Evolutionary conservation across 306 rosid genomes (phyloP).

Genomic region (Vigna nakashimae): DNA sequence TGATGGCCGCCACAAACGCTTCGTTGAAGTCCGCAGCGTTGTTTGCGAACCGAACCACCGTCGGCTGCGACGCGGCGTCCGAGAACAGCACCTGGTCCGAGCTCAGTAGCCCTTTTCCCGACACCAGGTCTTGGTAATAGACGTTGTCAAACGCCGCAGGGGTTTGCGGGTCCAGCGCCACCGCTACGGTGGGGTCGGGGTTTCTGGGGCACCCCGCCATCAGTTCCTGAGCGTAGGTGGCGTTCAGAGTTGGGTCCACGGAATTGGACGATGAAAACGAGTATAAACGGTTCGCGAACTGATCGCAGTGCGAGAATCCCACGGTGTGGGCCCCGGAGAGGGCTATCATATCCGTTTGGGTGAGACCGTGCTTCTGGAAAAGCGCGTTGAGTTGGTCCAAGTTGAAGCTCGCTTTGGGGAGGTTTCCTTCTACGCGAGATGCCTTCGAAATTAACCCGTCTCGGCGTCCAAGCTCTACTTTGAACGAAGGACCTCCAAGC

Average conservation of each 20-base stretch:
- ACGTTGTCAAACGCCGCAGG: slow-evolving; percentile 62
- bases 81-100: slow-evolving; percentile 72
- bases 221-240: slow-evolving; percentile 55
- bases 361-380: slow-evolving; percentile 56
- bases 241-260: slow-evolving; percentile 67
- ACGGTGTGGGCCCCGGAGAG: slow-evolving; percentile 89
- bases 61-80: slow-evolving; percentile 47
- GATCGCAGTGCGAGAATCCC: slow-evolving; percentile 74
- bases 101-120: slow-evolving; percentile 58
- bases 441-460: slow-evolving; percentile 73
- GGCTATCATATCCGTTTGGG: slow-evolving; percentile 73
- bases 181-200: slow-evolving; percentile 46
- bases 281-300: slow-evolving; percentile 63
- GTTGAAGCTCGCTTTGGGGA: slow-evolving; percentile 63
- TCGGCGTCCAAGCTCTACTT: slow-evolving; percentile 77
- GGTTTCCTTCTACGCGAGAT: slow-evolving; percentile 60
- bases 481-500: slow-evolving; percentile 81
- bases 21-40: slow-evolving; percentile 48
- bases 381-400: slow-evolving; percentile 61
- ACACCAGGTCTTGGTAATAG: slow-evolving; percentile 61
- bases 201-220: slow-evolving; percentile 54
- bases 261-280: slow-evolving; percentile 31
- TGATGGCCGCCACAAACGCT: slow-evolving; percentile 71
- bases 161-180: slow-evolving; percentile 59
- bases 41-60: slow-evolving; percentile 65